Evolutionary conservation across 2,329 filamentous ascomycete species (phyloP).

Genomic region (Dichotomopilus funicola): DNA sequence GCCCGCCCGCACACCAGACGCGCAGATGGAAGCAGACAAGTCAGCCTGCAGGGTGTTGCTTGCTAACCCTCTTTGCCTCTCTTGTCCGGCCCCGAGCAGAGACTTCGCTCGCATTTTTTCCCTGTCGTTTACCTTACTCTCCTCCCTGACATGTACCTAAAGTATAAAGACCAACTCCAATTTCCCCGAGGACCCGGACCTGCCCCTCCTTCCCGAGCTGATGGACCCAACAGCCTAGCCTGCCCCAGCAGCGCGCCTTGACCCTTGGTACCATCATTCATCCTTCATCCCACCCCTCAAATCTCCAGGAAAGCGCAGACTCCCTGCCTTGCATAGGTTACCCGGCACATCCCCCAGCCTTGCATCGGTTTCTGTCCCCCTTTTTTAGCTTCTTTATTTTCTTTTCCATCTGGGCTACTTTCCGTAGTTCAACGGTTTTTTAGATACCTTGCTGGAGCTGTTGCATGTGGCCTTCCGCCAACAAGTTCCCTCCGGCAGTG

Average conservation of each 20-base stretch:
- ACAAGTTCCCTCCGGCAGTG: conserved; percentile 1
- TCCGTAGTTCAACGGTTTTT: neutral
- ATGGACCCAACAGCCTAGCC: conserved; percentile 35
- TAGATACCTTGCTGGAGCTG: neutral
- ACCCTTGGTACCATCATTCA: neutral
- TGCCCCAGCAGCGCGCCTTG: conserved; percentile 30
- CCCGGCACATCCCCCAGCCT: too few relatives aligned
- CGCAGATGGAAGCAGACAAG: conserved; percentile 7
- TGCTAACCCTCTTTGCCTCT: conserved; percentile 18
- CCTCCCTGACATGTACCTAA: conserved; percentile 3
- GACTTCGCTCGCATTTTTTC: conserved; percentile 10
- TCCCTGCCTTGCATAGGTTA: neutral
- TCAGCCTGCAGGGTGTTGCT: conserved; percentile 21
- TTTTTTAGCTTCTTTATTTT: too few relatives aligned
- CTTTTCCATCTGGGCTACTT: neutral
- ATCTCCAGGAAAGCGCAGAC: too few relatives aligned
- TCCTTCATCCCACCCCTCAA: neutral
- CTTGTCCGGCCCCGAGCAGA: conserved; percentile 19
- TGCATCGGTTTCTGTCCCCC: too few relatives aligned
- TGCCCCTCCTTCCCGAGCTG: conserved; percentile 34
- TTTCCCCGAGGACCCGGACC: conserved; percentile 26
- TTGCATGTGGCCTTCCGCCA: neutral
- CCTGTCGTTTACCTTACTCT: conserved; percentile 27
- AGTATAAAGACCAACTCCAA: conserved; percentile 34
- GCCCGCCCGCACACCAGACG: conserved; percentile 10